Percentiles rank a stretch among this genome's conserved stretches.
Evolutionary conservation across 352 stramenopile species (phyloP).

Genomic region (Globisporangium radiosum): DNA sequence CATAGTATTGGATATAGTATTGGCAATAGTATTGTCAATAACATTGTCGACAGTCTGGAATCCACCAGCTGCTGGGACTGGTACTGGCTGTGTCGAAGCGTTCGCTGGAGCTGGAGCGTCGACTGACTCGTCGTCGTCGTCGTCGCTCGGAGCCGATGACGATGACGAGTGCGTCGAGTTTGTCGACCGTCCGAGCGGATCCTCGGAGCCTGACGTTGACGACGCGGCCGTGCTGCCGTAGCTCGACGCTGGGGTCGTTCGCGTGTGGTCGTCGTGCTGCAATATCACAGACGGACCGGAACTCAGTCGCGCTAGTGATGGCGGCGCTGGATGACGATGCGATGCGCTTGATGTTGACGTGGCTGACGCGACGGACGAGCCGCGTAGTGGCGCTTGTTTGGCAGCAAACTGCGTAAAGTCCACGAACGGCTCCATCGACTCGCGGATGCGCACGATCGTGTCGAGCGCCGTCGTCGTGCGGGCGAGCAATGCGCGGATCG

Average conservation of each 20-base stretch:
- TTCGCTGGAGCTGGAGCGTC: neutral
- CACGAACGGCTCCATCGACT: slow-evolving; percentile 77
- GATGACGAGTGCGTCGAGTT: slow-evolving; percentile 35
- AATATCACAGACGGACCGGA: slow-evolving; percentile 6
- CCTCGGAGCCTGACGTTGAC: slow-evolving; percentile 25
- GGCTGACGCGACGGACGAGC: slow-evolving; percentile 16
- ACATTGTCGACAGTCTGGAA: slow-evolving; percentile 7
- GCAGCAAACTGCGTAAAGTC: slow-evolving; percentile 74
- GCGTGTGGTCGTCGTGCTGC: slow-evolving; percentile 11
- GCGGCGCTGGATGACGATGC: neutral
- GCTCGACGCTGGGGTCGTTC: slow-evolving; percentile 31
- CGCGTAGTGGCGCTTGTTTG: slow-evolving; percentile 20
- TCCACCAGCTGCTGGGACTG: slow-evolving; percentile 12
- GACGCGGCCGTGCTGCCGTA: slow-evolving; percentile 52
- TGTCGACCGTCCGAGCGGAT: slow-evolving; percentile 27
- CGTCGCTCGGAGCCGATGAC: slow-evolving; percentile 24
- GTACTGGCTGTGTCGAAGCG: neutral
- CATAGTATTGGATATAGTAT: too few relatives aligned
- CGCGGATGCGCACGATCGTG: slow-evolving; percentile 78
- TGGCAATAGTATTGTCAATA: slow-evolving; percentile 15
- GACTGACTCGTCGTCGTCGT: slow-evolving; percentile 30
- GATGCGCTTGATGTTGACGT: slow-evolving; percentile 12
- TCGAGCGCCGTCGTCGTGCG: slow-evolving; percentile 65
- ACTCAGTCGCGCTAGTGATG: slow-evolving; percentile 8
- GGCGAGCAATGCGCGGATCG: slow-evolving; percentile 66